These are phyloP conservation scores for Pleurotus platypus DNA, from an alignment of 768 basidiomycete species.

Conservation along the genomic window DNA sequence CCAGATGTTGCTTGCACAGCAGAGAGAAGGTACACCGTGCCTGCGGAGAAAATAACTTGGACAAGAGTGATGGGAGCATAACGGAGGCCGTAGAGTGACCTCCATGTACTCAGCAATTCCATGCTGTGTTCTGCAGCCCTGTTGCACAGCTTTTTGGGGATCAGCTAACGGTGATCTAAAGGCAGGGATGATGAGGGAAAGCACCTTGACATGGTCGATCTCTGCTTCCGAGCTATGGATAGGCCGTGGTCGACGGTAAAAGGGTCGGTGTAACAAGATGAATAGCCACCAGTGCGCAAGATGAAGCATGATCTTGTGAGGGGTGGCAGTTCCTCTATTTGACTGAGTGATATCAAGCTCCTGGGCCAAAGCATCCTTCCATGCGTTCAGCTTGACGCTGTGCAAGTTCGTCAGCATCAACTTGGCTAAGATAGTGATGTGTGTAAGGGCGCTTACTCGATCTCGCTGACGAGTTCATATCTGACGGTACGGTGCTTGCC, in stretches of 20 bases:
- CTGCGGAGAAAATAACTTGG: slow-evolving; percentile 57
- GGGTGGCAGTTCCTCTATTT: slow-evolving; percentile 42
- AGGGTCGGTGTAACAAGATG: slow-evolving; percentile 59
- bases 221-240: slow-evolving; percentile 30
- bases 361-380: slow-evolving; percentile 41
- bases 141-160: slow-evolving; percentile 39
- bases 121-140: slow-evolving; percentile 54
- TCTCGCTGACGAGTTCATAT: slow-evolving; percentile 46
- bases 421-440: neutral
- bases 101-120: slow-evolving; percentile 47
- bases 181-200: slow-evolving; percentile 16
- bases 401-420: neutral
- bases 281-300: slow-evolving; percentile 55
- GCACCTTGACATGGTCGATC: slow-evolving; percentile 52
- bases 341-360: slow-evolving; percentile 50
- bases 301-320: slow-evolving; percentile 55
- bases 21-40: slow-evolving; percentile 52
- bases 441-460: slow-evolving; percentile 37
- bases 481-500: slow-evolving; percentile 36
- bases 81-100: slow-evolving; percentile 49
- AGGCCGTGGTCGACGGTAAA: slow-evolving; percentile 39
- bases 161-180: slow-evolving; percentile 18
- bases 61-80: slow-evolving; percentile 55
- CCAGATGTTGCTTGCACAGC: slow-evolving; percentile 51
- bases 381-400: slow-evolving; percentile 44